These are phyloP conservation scores for Trichosporon faecale DNA, from an alignment of 1,284 basidiomycete genomes.

Conservation along the genomic window DNA sequence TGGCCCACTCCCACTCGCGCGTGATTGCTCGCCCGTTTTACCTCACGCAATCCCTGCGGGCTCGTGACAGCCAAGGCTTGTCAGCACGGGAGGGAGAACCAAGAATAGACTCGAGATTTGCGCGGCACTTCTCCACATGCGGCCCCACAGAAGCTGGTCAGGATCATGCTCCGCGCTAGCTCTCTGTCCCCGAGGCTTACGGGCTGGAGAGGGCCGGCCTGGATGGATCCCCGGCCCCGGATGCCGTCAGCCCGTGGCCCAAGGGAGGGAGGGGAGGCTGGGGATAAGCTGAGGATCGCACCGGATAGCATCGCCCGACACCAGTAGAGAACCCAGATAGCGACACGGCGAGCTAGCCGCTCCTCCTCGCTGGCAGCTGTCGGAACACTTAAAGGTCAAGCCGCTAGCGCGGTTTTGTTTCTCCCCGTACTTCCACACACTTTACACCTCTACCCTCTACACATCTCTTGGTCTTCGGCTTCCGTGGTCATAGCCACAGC, in stretches of 20 bases:
- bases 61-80: background rate
- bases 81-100: background rate
- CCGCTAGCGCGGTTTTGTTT: background rate
- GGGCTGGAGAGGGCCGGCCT: background rate
- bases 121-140: background rate
- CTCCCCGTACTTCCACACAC: background rate
- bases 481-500: background rate
- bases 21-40: background rate
- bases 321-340: background rate
- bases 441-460: background rate
- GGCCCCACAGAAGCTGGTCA: background rate
- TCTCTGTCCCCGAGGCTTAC: background rate
- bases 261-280: background rate
- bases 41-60: background rate
- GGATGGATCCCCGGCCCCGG: background rate
- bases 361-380: background rate
- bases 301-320: background rate
- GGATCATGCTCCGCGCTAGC: background rate
- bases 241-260: background rate
- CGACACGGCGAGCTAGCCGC: conserved; percentile 6
- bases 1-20: background rate
- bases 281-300: background rate
- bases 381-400: background rate
- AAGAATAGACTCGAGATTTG: conserved; percentile 2
- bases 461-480: background rate